phyloP scores from a whole-genome alignment of 2,329 filamentous ascomycete genomes.

The Pyricularia pennisetigena region DNA sequence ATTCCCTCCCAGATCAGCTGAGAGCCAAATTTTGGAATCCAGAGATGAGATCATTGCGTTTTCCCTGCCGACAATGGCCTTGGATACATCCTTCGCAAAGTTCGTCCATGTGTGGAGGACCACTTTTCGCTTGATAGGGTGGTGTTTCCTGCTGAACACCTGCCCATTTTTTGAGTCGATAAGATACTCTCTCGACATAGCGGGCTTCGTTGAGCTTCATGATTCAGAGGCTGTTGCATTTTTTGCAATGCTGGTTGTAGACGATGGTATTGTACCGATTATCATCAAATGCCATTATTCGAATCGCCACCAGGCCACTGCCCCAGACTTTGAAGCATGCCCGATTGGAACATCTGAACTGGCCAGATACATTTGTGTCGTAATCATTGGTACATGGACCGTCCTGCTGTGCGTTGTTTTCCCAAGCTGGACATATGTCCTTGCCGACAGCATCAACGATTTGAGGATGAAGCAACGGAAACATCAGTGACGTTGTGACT shows the following conservation, averaged over 20 bases:
- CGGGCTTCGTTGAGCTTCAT: not conserved
- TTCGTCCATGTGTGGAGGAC: too few relatives aligned
- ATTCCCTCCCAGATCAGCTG: not conserved
- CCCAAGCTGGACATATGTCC: not conserved
- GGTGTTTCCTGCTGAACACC: not conserved
- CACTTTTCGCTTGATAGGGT: too few relatives aligned
- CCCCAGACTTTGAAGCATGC: not conserved
- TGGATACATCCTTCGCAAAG: not conserved
- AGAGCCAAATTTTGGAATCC: not conserved
- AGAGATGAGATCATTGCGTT: not conserved
- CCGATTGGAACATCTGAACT: not conserved
- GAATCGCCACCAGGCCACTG: not conserved
- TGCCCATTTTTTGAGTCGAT: not conserved
- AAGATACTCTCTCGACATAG: not conserved
- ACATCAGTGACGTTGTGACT: not conserved
- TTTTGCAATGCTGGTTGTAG: not conserved
- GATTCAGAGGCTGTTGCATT: not conserved
- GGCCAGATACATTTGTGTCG: not conserved
- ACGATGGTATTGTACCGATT: not conserved
- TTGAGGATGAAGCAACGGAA: not conserved
- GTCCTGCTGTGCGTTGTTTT: not conserved
- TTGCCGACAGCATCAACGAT: not conserved
- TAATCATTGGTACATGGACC: not conserved
- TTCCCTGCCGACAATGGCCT: not conserved
- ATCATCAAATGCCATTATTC: not conserved